A percentile compares a stretch with the other conserved stretches of the same genome.
These are phyloP conservation scores for Vaccinium darrowii DNA, from an alignment of 148 eudicot genomes.

Conservation along the genomic window DNA sequence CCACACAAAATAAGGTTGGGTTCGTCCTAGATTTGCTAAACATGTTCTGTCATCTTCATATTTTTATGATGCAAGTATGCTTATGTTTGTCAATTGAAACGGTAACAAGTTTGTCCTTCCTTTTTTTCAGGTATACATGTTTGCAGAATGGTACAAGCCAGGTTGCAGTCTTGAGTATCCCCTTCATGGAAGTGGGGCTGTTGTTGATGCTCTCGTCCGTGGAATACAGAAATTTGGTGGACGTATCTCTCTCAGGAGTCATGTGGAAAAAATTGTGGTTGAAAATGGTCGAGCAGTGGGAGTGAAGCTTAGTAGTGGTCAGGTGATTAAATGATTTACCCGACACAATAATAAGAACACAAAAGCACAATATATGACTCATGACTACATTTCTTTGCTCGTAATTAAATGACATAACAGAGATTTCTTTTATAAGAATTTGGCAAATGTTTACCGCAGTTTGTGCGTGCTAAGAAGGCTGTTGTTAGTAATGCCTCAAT, in stretches of 20 bases:
- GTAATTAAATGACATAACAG: background rate
- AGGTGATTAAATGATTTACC: constrained; percentile 48
- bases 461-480: constrained; percentile 90
- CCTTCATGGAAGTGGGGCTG: constrained; percentile 83
- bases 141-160: constrained; percentile 99
- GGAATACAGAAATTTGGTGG: constrained; percentile 90
- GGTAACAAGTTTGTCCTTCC: background rate
- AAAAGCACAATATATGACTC: background rate
- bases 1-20: background rate
- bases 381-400: background rate
- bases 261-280: constrained; percentile 77
- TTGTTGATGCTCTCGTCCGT: constrained; percentile 86
- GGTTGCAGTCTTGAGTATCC: constrained; percentile 92
- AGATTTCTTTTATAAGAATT: background rate
- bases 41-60: background rate
- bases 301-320: constrained; percentile 82
- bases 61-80: background rate
- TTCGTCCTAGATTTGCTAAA: background rate
- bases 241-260: constrained; percentile 71
- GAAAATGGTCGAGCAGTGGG: constrained; percentile 94
- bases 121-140: constrained; percentile 84
- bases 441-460: constrained; percentile 41
- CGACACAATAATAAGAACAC: background rate
- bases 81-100: constrained; percentile 8
- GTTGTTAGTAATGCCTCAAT: constrained; percentile 98